phyloP scores from a whole-genome alignment of 1,284 basidiomycete genomes.

The Ceraceosorus guamensis region DNA sequence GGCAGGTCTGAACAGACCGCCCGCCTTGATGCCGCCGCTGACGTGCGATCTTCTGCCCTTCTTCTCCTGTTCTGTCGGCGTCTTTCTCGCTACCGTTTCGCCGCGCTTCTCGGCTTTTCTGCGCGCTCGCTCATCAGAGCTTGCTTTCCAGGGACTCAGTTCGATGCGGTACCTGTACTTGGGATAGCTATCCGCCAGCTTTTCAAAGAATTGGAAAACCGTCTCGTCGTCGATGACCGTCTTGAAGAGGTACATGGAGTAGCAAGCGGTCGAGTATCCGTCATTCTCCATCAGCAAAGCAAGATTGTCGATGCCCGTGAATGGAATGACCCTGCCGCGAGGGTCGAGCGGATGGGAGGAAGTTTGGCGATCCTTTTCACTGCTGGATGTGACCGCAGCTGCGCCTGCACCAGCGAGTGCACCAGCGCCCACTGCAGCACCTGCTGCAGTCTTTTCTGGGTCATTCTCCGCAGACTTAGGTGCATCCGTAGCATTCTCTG shows the following conservation, averaged over 20 bases:
- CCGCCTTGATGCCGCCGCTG: slow-evolving; percentile 34
- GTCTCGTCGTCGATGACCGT: slow-evolving; percentile 40
- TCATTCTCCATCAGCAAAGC: slow-evolving; percentile 45
- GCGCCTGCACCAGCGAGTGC: slow-evolving; percentile 14
- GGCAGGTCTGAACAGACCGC: slow-evolving; percentile 32
- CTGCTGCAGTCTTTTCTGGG: slow-evolving; percentile 6
- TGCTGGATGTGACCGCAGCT: slow-evolving; percentile 14
- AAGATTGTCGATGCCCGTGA: slow-evolving; percentile 46
- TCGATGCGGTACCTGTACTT: slow-evolving; percentile 45
- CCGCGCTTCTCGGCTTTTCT: neutral
- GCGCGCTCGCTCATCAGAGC: slow-evolving; percentile 12
- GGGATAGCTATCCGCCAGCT: slow-evolving; percentile 39
- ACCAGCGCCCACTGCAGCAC: slow-evolving; percentile 24
- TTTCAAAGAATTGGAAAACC: slow-evolving; percentile 41
- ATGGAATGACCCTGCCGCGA: slow-evolving; percentile 28
- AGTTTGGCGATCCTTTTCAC: no score
- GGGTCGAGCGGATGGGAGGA: slow-evolving; percentile 19
- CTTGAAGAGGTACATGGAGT: slow-evolving; percentile 47
- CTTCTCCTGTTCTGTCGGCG: slow-evolving; percentile 8
- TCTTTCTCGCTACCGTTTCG: neutral
- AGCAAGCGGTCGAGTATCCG: slow-evolving; percentile 43
- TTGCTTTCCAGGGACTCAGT: slow-evolving; percentile 35
- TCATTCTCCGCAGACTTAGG: neutral
- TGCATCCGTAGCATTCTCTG: neutral
- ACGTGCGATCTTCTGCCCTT: slow-evolving; percentile 32